Conservation (phyloP, 2,329 filamentous ascomycete genomes). For the Esteya vermicola region DNA sequence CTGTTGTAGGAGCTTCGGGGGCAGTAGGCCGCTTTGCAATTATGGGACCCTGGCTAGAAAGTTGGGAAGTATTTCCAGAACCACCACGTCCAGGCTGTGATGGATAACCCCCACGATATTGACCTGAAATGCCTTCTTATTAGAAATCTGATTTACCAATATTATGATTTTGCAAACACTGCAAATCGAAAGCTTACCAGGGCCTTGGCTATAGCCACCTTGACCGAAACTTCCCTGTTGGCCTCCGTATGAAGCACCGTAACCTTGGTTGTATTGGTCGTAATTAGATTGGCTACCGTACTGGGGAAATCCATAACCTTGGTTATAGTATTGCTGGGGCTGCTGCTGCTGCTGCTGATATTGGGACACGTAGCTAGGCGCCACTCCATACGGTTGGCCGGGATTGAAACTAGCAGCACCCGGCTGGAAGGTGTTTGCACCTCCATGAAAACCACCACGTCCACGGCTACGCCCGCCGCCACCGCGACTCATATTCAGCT, state of each 20-base stretch:
- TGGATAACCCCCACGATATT: slow-evolving; percentile 24
- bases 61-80: slow-evolving; percentile 8
- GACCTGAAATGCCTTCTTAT: neutral
- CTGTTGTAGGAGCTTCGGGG: slow-evolving; percentile 27
- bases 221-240: slow-evolving; percentile 25
- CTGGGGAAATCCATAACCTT: slow-evolving; percentile 20
- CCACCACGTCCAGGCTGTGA: slow-evolving; percentile 21
- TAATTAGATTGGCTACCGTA: slow-evolving; percentile 32
- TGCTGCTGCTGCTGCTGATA: slow-evolving; percentile 12
- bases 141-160: neutral
- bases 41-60: slow-evolving; percentile 26
- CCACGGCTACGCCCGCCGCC: slow-evolving; percentile 6
- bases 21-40: slow-evolving; percentile 50
- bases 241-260: slow-evolving; percentile 8
- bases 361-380: slow-evolving; percentile 23
- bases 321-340: slow-evolving; percentile 9
- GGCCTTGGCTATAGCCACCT: slow-evolving; percentile 29
- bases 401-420: slow-evolving; percentile 50
- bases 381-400: slow-evolving; percentile 46
- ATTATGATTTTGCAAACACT: neutral
- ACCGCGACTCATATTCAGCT: slow-evolving; percentile 52
- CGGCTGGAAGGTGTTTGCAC: slow-evolving; percentile 58
- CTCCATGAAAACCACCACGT: slow-evolving; percentile 41
- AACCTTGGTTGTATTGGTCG: slow-evolving; percentile 29
- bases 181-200: slow-evolving; percentile 15